Conservation (phyloP, 2,329 filamentous ascomycete genomes). For the Diaporthe amygdali region DNA sequence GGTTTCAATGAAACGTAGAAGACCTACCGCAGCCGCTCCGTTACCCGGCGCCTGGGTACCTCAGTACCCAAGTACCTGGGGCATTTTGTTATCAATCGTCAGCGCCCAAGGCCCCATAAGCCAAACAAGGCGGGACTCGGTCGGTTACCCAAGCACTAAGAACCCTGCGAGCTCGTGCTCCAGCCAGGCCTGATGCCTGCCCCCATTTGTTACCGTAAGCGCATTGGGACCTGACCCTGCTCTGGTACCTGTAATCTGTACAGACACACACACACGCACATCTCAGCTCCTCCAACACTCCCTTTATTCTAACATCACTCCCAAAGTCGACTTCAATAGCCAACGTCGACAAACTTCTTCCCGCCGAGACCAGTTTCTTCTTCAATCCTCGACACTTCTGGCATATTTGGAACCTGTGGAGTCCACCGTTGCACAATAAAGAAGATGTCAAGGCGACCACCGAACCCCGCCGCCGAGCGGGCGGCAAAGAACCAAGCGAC, state of each 20-base stretch:
- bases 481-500: conserved; percentile 92
- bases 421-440: conserved; percentile 29
- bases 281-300: not conserved
- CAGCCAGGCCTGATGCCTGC: not conserved
- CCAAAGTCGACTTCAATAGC: not conserved
- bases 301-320: not conserved
- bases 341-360: not conserved
- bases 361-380: not conserved
- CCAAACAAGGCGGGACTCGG: conserved; percentile 12
- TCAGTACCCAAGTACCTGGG: not conserved
- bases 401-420: not conserved
- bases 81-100: not conserved
- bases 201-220: not conserved
- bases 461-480: conserved; percentile 81
- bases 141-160: not conserved
- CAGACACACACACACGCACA: not conserved
- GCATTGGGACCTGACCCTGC: not conserved
- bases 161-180: not conserved
- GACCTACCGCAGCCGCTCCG: not conserved
- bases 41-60: not conserved
- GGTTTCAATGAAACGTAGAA: not conserved
- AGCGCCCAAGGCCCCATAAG: too few species aligned
- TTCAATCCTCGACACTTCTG: not conserved
- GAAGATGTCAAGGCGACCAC: conserved; percentile 77
- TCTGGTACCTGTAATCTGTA: conserved; percentile 8